Evolutionary conservation across 2,329 filamentous ascomycete genomes (phyloP), one percentile per base, ranked within the genome.

Genomic region (Talaromyces albobiverticillius): DNA sequence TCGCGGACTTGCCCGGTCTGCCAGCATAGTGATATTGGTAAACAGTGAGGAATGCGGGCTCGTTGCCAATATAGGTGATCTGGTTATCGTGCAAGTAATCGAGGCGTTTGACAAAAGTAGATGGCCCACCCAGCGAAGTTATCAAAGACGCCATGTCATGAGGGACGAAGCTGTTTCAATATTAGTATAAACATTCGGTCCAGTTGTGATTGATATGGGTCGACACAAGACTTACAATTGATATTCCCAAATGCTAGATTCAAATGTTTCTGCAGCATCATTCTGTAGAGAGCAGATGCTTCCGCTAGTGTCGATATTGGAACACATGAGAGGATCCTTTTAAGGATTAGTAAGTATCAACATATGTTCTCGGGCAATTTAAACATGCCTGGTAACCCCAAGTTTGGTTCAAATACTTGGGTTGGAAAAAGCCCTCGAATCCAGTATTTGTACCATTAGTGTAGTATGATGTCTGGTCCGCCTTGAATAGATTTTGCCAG

Each of bases 21-120:
- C 83, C 84, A 0, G 81, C 84, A 57, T 87, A 88, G 68, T 88
- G 84, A 65, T 86, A 87, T 60, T 87, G 79, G 66, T 81, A 88
- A 0, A 87, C 79, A 3, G 79, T 83, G 2, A 86, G 71, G 65
- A 87, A 87, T 1, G 78, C 76, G 16, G 82, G 82, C 57, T 85
- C 76, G 61, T 88, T 84, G 49, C 84, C 83, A 40, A 87, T 82
- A 62, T 87, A 85, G 11, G 83, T 79, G 11, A 87, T 79, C 6
- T 80, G 77, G 0, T 76, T 75, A 59, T 85, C 80, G 62, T 88
- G 85, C 16, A 88, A 73, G 68, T 82, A 88, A 62, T 83, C 72
- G 1, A 88, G 78, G 2, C 85, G 81, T 16, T 75, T 67, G n/a
- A 81, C 73, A 59, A 87, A 88, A 6, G 68, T 63, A 1, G 73